Base-by-base conservation (phyloP, 805 yeast species). In the Wickerhamomyces bisporus region DNA sequence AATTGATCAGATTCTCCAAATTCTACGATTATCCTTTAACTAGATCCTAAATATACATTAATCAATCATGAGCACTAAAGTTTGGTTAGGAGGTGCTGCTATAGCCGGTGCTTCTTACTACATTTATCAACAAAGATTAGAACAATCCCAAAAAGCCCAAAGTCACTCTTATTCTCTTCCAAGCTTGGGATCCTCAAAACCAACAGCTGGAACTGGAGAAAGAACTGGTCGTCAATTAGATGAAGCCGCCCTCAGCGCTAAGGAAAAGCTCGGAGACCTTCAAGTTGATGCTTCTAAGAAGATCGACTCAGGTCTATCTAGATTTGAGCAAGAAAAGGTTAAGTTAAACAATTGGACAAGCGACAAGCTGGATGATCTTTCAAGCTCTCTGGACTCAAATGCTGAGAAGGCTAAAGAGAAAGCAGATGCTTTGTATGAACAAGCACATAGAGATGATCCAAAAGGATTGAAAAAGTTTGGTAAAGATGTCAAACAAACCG, bases 211-310 rank as follows among this genome's bases (percentile, higher is more conserved):
- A 4, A 23, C 46, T 17, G 57, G 45, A 13, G 43, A 55, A 26
- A 36, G 36, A 28, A 28, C 50, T 25, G 60, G 60, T 13, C 56
- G 54, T 26, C 42, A 51, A 30, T 9, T 55, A 13, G 60, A 53
- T 30, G 54, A 55, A 34, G 41, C 49, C 25, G 49, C 48, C 12
- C 16, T 17, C 14, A 26, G 37, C 17, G 49, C 51, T 8, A 45
- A 40, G 35, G 48, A 37, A 20, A 44, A 36, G 26, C 24, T 49
- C 6, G 18, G 39, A 3, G 51, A 41, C 12, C 14, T 52, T 5
- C 45, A 48, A 15, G n/a, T 39, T 2, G 45, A 49, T 14, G 50
- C 58, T 9, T 41, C 38, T 3, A 49, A 47, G 41, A 41, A 39
- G 35, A 29, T 52, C 14, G 53, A 52, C 31, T 12, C 32, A 3